Evolutionary conservation across 805 yeast species (phyloP), one percentile per base, ranked within the genome.

Genomic region (Metschnikowia baotianmanensis): DNA sequence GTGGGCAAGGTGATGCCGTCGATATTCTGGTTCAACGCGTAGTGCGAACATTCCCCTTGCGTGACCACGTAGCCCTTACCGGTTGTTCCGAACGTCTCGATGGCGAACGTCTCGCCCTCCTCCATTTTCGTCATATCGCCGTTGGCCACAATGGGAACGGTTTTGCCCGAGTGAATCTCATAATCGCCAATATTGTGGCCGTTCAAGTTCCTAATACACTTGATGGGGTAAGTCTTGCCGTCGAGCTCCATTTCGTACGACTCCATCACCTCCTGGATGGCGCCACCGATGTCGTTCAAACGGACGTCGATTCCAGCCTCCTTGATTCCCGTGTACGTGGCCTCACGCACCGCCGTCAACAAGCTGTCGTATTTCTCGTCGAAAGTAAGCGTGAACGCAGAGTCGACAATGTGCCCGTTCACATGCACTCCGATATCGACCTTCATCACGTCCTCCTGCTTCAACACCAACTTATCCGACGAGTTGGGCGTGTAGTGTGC

Each of bases 401-500:
- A 86, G 60, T 93, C 99, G 44, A 93, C 81, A 55, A 93, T 93
- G 55, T 80, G 80, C 12, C 99, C 99, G 57, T 93, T 87, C 29
- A 91, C 86, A 58, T 93, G 99, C 17, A 93, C 96, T 51, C 99
- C 99, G 57, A 91, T 80, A 61, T 93, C 99, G 28, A 93, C 91
- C 68, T 93, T 93, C 87, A 93, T 80, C 34, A 93, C 96, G 62
- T 93, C 99, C 46, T 87, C 95, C 55, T 88, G 79, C 46, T 76
- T 71, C 51, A 93, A 69, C 2, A 85, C 84, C 6, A 86, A 76
- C 55, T 80, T 87, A 62, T 93, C 99, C 10, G 96, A 96, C 5
- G 91, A 83, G 66, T 93, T 93, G 11, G 99, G 99, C 0, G 98
- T 91, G 65, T 89, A 93, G 62, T 93, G 99, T 0, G 99, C 99